Percentiles rank a stretch among this genome's conserved stretches.
Evolutionary conservation across 805 yeast genomes (phyloP).

Genomic region (Schwanniomyces pseudopolymorphus): DNA sequence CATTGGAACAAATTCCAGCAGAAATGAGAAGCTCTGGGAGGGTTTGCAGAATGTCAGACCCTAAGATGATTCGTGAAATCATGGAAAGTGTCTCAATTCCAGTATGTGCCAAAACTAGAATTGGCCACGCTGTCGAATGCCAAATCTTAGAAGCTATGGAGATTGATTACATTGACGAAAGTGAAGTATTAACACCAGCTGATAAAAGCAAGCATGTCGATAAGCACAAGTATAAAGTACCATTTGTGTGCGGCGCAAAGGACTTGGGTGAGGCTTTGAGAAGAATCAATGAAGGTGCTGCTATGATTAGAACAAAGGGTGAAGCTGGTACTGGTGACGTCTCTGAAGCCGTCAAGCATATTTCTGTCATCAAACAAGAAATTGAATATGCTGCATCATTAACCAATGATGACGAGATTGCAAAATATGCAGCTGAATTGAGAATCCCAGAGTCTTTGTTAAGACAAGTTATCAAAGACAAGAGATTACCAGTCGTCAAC

Average conservation of each 20-base stretch:
- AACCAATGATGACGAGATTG: conserved; percentile 45
- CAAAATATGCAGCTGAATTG: conserved; percentile 50
- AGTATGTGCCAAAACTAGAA: conserved; percentile 85
- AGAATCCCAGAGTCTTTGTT: conserved; percentile 62
- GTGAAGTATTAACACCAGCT: conserved; percentile 83
- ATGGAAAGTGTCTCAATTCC: conserved; percentile 70
- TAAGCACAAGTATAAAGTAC: conserved; percentile 61
- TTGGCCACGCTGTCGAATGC: conserved; percentile 82
- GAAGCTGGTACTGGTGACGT: conserved; percentile 90
- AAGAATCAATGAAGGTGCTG: conserved; percentile 79
- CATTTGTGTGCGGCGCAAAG: conserved; percentile 83
- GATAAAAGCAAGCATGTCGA: conserved; percentile 65
- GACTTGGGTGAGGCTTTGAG: conserved; percentile 81
- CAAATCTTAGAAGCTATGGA: conserved; percentile 70
- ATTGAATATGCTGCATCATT: conserved; percentile 45
- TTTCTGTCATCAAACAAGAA: conserved; percentile 57
- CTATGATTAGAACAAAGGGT: conserved; percentile 84
- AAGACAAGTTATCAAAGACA: conserved; percentile 45
- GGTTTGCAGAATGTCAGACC: conserved; percentile 86
- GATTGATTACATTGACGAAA: conserved; percentile 80
- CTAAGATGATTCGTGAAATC: conserved; percentile 71
- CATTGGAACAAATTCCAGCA: conserved; percentile 80
- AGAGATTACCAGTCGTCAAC: conserved; percentile 74
- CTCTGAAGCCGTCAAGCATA: conserved; percentile 78
- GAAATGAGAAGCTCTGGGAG: conserved; percentile 81